Percentiles rank a stretch among this genome's conserved stretches.
Conservation (phyloP, 305 asterid species). For the Caryopteris hybrid region DNA sequence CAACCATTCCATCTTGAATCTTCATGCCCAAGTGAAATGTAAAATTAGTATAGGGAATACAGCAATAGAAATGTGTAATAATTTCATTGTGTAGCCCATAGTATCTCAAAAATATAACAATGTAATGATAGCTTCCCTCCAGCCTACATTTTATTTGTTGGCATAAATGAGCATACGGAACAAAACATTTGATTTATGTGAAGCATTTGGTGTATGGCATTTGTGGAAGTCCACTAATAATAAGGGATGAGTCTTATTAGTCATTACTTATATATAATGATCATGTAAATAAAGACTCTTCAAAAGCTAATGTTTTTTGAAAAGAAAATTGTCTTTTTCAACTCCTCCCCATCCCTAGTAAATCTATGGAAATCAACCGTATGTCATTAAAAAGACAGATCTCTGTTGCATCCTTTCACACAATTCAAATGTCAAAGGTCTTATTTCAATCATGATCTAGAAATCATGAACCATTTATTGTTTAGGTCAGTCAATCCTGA, state of each 20-base stretch:
- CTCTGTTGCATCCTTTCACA: not conserved
- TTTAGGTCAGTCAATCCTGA: conserved; percentile 1
- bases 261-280: not conserved
- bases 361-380: not conserved
- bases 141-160: not conserved
- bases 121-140: not conserved
- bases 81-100: not conserved
- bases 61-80: not conserved
- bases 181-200: not conserved
- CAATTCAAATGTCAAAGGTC: not conserved
- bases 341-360: not conserved
- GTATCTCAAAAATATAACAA: not conserved
- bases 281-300: not conserved
- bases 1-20: conserved; percentile 1
- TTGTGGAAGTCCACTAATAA: not conserved
- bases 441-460: not conserved
- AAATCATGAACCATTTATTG: not conserved
- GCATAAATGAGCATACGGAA: not conserved
- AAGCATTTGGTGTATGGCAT: not conserved
- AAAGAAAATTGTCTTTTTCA: not conserved
- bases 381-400: not conserved
- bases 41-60: no score
- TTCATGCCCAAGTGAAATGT: not conserved
- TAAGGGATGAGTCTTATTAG: not conserved
- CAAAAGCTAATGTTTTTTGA: not conserved